These are phyloP conservation scores for Onygenales sp. DNA, from an alignment of 2,329 filamentous ascomycete species.

Conservation along the genomic window DNA sequence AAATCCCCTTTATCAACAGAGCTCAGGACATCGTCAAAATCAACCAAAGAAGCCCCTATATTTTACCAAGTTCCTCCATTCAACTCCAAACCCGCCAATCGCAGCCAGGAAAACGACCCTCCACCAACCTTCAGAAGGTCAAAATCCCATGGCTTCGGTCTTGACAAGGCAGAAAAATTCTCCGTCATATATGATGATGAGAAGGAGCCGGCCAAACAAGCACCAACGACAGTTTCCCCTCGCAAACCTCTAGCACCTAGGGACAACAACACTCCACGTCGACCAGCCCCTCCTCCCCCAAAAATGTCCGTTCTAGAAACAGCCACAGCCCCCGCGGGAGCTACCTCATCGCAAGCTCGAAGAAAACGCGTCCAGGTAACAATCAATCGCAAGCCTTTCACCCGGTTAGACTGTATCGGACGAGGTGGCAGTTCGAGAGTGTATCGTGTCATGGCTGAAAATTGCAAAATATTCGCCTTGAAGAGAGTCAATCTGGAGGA, in stretches of 20 bases:
- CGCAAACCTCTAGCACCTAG: conserved; percentile 42
- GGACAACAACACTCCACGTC: conserved; percentile 63
- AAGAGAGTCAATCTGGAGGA: conserved; percentile 89
- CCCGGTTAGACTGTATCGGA: conserved; percentile 79
- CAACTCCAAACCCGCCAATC: conserved; percentile 49
- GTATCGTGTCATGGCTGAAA: conserved; percentile 93
- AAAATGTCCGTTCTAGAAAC: conserved; percentile 97
- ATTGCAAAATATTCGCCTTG: conserved; percentile 87
- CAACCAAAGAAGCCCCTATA: conserved; percentile 38
- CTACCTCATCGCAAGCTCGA: conserved; percentile 60
- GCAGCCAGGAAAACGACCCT: conserved; percentile 80
- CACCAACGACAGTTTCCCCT: conserved; percentile 35
- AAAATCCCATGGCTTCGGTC: conserved; percentile 46
- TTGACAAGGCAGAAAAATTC: conserved; percentile 49
- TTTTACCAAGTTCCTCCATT: conserved; percentile 50
- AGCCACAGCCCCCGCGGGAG: conserved; percentile 73
- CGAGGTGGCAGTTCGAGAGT: conserved; percentile 90
- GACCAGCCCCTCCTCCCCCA: conserved; percentile 66
- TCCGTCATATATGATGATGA: conserved; percentile 37
- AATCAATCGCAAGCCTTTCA: conserved; percentile 86
- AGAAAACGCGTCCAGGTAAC: conserved; percentile 76
- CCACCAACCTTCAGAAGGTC: conserved; percentile 58
- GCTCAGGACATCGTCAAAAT: conserved; percentile 30
- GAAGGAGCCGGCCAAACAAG: conserved; percentile 27
- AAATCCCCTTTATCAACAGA: conserved; percentile 33